Base-by-base conservation (phyloP, 805 yeast species). In the Metschnikowia kunwiensis region DNA sequence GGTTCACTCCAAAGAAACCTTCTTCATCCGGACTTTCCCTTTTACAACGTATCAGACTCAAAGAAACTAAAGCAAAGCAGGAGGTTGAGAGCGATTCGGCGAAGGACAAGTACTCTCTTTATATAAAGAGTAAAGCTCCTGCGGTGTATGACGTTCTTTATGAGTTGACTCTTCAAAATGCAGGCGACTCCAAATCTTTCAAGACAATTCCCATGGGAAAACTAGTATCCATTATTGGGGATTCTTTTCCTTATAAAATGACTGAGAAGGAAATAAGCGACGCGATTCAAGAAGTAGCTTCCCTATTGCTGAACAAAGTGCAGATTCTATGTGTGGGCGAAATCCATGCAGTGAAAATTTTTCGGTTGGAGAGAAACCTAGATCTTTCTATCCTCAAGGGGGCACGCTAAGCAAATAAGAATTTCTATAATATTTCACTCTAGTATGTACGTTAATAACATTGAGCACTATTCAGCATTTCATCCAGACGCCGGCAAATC, bases 41-140 rank as follows among this genome's bases (percentile, higher is more conserved):
- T 5, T 41, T 70, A 9, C 70, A 72, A 27, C 51, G 75, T 29
- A 66, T 70, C 31, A 57, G 54, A 34, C 38, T 49, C 27, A 68
- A 63, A 44, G 74, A 72, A 37, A 46, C 49, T 14, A 46, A 40
- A 11, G 51, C 36, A 12, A 30, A 43, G 5, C 5, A n/a, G 21
- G 34, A 12, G 4, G 15, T 10, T 16, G 26, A 27, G n/a, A 38
- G 36, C 1, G 47, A 50, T 7, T 41, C 42, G 6, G 60, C 65
- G 0, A 53, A 55, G 27, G 37, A 40, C 18, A 50, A 49, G 23
- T 51, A 59, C 38, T 28, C 54, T 7, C 20, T 40, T 6, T 55
- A 50, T 39, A 44, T 67, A 10, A 28, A 40, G 15, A 55, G 60
- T 15, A 67, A 66, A 40, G 30, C 57, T 7, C 49, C 50, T 3